Evolutionary conservation across 164 flowering plant genomes (phyloP), one percentile per base, ranked within the genome.

Genomic region (Chimonanthus praecox): DNA sequence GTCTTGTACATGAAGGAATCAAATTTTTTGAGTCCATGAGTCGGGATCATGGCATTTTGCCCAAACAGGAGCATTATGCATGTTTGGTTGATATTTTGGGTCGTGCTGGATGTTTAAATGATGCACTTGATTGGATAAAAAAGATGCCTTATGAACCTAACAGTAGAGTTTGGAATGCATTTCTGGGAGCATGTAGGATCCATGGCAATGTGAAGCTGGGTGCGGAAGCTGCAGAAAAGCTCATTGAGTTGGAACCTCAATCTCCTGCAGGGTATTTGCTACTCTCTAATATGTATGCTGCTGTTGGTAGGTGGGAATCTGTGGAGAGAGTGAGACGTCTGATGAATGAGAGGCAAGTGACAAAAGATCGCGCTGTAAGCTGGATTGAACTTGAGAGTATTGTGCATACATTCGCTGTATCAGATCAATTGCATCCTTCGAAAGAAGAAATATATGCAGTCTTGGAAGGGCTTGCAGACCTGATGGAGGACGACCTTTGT

Each of bases 31-130:
- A 83, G 49, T 79, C 80, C 68, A 85, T 92, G 87, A 74, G 74
- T 67, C 3, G 33, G 71, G 78, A 78, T 71, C 83, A 84, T 75
- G 80, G 82, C 21, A 75, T 89, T 74, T 20, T 76, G 74, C 92
- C 90, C 1, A 75, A 84, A 74, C 85, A 81, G 75, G 92, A 89
- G 70, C 94, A 88, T 79, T 87, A 84, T 78, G 89, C 92, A 1
- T 88, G 93, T 79, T 75, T 92, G 66, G 80, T 87, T 71, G 91
- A 86, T 84, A 81, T 89, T 33, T 79, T 92, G 61, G 92, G 89
- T 47, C 83, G 89, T 68, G 87, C 88, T 64, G 94, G 94, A 64
- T 43, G 54, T 51, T 85, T 88, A 49, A 82, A 76, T 61, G 84
- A 87, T 67, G 75, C 83, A 76, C 75, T 80, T 64, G 71, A 74